These are phyloP conservation scores for Acanthochlamys bracteata DNA, from an alignment of 106 monocot species.

Conservation along the genomic window DNA sequence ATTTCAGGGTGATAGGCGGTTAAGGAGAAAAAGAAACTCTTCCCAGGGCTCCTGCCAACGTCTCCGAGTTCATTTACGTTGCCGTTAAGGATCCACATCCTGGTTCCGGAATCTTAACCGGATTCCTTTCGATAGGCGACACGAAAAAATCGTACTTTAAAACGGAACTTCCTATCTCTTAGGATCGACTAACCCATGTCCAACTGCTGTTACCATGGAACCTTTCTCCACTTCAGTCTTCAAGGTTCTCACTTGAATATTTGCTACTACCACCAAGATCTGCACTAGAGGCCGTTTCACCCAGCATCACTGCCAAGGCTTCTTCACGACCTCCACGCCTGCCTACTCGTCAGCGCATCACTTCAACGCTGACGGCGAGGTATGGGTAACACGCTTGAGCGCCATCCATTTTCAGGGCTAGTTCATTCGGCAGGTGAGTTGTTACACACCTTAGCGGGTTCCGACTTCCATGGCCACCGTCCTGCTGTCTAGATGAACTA, in stretches of 20 bases:
- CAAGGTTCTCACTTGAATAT: constrained; percentile 48
- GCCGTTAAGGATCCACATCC: constrained; percentile 13
- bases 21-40: constrained; percentile 25
- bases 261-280: constrained; percentile 48
- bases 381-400: constrained; percentile 17
- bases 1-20: constrained; percentile 2
- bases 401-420: constrained; percentile 45
- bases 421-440: constrained; percentile 38
- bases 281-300: constrained; percentile 22
- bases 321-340: constrained; percentile 14
- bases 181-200: constrained; percentile 22
- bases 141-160: constrained; percentile 7
- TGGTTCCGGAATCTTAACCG: constrained; percentile 21
- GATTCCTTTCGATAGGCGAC: constrained; percentile 25
- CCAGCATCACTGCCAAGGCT: constrained; percentile 20
- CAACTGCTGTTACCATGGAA: constrained; percentile 28
- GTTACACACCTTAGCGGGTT: constrained; percentile 28
- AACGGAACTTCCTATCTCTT: constrained; percentile 15
- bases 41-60: constrained; percentile 13
- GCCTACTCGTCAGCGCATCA: constrained; percentile 24
- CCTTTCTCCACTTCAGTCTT: constrained; percentile 21
- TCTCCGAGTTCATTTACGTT: constrained; percentile 12
- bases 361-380: constrained; percentile 18
- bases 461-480: too few relatives aligned
- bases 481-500: too few relatives aligned